Base-by-base conservation (phyloP, 257 asterid species). In the Fraxinus anomala region DNA sequence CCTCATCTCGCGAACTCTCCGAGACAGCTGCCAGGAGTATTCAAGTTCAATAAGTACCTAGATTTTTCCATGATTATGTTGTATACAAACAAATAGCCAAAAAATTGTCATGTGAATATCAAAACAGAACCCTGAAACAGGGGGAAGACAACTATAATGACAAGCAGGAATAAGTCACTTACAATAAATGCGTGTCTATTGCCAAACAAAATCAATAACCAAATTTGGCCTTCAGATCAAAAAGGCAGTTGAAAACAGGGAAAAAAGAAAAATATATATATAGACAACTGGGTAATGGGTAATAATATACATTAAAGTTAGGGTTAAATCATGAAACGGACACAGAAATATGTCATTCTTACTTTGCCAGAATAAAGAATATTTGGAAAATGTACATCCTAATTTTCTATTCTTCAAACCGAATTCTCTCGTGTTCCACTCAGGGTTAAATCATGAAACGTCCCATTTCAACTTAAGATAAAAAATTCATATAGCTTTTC, bases 1-100 rank as follows among this genome's bases (percentile, higher is more conserved):
- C 91, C 99, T 92, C 99, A 95, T 93, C 80, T 91, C 97, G 61
- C 99, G 96, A 61, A 95, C 99, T 82, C 94, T 88, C 49, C 98
- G 90, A 21, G 89, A 90, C 76, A 95, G 90, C 99, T 95, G 94
- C 70, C 82, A 84, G 47, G 79, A 82, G 16, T 81, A 77, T 51
- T 80, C 82, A 78, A 72, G 69, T 68, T 34, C 72, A 26, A 76
- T 79, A 70, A 83, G 28, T 28, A 70, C 21, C 31, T 1, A 59
- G 42, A 59, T 8, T 16, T 78, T 26, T 77, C 44, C 63, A 56
- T 40, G 39, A 26, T 23, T 42, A 66, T 36, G 36, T 68, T 54
- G 72, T 66, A 76, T 59, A 73, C 26, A 40, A 26, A 69, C 65
- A 77, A 74, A 77, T 83, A 39, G 44, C 44, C 78, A 70, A 19